phyloP scores from a whole-genome alignment of 495 filamentous ascomycete species.

The Lophiostoma macrostomum region DNA sequence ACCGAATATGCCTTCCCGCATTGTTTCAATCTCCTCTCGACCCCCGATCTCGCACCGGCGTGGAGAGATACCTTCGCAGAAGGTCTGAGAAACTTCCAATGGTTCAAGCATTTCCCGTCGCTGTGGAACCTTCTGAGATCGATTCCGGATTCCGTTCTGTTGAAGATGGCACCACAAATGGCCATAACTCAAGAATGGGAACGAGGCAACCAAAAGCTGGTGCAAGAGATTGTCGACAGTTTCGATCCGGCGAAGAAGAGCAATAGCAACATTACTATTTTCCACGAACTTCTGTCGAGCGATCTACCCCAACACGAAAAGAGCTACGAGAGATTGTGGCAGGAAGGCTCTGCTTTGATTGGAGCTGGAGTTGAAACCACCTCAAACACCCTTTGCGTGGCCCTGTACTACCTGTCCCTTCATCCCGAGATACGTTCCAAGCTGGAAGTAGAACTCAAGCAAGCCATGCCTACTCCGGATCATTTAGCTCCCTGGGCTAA shows the following conservation, averaged over 20 bases:
- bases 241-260: not conserved
- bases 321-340: not conserved
- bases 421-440: not conserved
- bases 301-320: not conserved
- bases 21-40: no score
- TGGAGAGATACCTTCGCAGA: no score
- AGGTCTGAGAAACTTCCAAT: no score
- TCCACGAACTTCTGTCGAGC: not conserved
- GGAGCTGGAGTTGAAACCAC: conserved; percentile 2
- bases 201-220: not conserved
- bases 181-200: not conserved
- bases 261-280: not conserved
- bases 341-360: not conserved
- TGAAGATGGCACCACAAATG: no score
- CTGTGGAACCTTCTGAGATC: no score
- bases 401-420: not conserved
- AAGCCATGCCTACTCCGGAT: not conserved
- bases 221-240: not conserved
- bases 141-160: no score
- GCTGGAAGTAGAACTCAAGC: not conserved
- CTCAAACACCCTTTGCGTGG: not conserved
- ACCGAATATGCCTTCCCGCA: no score
- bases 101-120: no score
- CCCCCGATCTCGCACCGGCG: no score
- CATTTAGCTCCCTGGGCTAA: not conserved